phyloP scores from a whole-genome alignment of 106 monocot species.

The Alisma plantagoaquatica region DNA sequence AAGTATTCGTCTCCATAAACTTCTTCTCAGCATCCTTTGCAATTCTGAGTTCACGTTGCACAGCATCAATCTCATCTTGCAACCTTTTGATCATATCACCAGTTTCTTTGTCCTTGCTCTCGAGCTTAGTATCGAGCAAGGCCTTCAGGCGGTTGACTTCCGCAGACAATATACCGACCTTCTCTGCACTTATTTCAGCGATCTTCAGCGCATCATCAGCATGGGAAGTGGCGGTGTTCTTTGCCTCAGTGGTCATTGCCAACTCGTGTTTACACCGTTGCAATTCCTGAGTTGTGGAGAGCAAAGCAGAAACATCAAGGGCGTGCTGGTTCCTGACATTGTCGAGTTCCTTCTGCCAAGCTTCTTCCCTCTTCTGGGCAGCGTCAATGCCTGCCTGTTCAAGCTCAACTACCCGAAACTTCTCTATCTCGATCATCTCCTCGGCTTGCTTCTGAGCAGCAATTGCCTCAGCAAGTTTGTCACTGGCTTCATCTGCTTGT shows the following conservation, averaged over 20 bases:
- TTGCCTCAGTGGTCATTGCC: slow-evolving; percentile 40
- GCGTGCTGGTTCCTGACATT: slow-evolving; percentile 33
- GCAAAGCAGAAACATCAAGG: slow-evolving; percentile 32
- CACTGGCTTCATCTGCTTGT: slow-evolving; percentile 29
- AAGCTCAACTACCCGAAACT: slow-evolving; percentile 61
- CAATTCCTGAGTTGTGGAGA: slow-evolving; percentile 33
- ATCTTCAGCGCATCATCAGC: slow-evolving; percentile 46
- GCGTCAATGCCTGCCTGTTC: slow-evolving; percentile 51
- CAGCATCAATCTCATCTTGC: slow-evolving; percentile 21
- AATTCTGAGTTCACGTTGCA: slow-evolving; percentile 40
- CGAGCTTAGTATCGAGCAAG: slow-evolving; percentile 41
- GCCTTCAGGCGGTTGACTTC: slow-evolving; percentile 44
- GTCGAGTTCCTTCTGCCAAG: slow-evolving; percentile 54
- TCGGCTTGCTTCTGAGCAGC: slow-evolving; percentile 55
- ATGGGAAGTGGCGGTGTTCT: slow-evolving; percentile 50
- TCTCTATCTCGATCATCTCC: slow-evolving; percentile 43
- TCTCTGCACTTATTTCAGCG: slow-evolving; percentile 60
- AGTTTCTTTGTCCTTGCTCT: slow-evolving; percentile 26
- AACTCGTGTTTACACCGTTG: slow-evolving; percentile 54
- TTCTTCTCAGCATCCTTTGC: slow-evolving; percentile 31
- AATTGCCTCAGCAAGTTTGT: slow-evolving; percentile 37
- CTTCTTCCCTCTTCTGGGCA: slow-evolving; percentile 41
- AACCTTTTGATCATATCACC: slow-evolving; percentile 32
- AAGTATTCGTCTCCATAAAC: slow-evolving; percentile 25
- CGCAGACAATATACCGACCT: slow-evolving; percentile 30